Percentiles rank a stretch among this genome's conserved stretches.
These are phyloP conservation scores for Pyrenopolyporus hunteri DNA, from an alignment of 495 filamentous ascomycete species.

Conservation along the genomic window DNA sequence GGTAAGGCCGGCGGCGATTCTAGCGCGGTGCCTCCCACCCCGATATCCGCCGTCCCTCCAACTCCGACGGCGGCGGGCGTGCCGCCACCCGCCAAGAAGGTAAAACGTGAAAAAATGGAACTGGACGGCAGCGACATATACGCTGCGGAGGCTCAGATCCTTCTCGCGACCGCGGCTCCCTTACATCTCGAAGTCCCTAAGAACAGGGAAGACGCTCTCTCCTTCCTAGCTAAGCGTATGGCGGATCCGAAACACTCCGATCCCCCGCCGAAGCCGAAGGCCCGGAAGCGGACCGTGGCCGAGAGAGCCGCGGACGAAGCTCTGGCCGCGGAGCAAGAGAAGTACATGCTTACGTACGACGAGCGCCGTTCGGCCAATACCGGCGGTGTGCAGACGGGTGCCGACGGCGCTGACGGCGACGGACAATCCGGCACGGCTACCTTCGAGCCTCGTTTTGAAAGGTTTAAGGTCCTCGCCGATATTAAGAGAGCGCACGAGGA, in stretches of 20 bases:
- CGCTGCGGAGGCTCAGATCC: slow-evolving; percentile 72
- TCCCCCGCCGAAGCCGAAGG: slow-evolving; percentile 80
- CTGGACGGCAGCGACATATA: slow-evolving; percentile 74
- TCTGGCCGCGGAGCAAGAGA: slow-evolving; percentile 81
- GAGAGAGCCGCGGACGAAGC: slow-evolving; percentile 95
- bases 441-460: slow-evolving; percentile 86
- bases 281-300: slow-evolving; percentile 89
- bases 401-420: slow-evolving; percentile 71
- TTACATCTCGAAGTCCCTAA: slow-evolving; percentile 78
- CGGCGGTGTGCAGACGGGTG: slow-evolving; percentile 60
- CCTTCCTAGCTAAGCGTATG: slow-evolving; percentile 67
- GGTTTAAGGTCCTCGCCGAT: slow-evolving; percentile 86
- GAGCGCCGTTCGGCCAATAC: slow-evolving; percentile 72
- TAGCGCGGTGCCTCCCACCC: slow-evolving; percentile 66
- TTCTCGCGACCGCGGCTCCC: slow-evolving; percentile 71
- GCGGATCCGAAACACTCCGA: slow-evolving; percentile 76
- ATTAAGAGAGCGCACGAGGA: slow-evolving; percentile 82
- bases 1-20: slow-evolving; percentile 57
- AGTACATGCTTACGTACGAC: slow-evolving; percentile 92
- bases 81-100: slow-evolving; percentile 69
- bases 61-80: slow-evolving; percentile 60
- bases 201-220: slow-evolving; percentile 68
- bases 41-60: slow-evolving; percentile 64
- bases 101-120: slow-evolving; percentile 71
- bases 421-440: slow-evolving; percentile 70